Evolutionary conservation across 139 green algal genomes (phyloP).

Genomic region (Penium margaritaceum): DNA sequence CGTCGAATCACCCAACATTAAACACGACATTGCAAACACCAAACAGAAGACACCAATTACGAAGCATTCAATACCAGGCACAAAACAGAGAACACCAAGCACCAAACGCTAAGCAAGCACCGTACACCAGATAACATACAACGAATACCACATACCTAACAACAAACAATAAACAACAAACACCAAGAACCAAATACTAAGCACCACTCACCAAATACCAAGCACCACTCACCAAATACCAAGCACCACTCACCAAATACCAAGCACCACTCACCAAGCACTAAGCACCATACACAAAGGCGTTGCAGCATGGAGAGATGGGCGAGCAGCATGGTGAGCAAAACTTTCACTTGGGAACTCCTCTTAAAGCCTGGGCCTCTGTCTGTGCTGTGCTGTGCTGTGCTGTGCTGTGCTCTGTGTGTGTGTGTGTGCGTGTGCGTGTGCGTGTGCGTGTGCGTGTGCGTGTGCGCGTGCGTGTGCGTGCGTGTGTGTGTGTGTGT

Average conservation of each 20-base stretch:
- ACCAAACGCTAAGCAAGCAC: not conserved
- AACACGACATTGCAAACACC: not conserved
- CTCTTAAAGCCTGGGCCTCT: not conserved
- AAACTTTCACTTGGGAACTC: not conserved
- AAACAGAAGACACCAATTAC: not conserved
- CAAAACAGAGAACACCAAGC: no score
- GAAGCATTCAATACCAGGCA: no score
- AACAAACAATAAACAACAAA: no score
- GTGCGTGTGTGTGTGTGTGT: no score
- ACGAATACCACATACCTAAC: no score
- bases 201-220: no score
- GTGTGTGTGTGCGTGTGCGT: not conserved
- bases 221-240: no score
- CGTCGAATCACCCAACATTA: slow-evolving; percentile 6
- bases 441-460: slow-evolving; percentile 2
- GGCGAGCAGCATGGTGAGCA: no score
- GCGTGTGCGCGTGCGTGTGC: not conserved
- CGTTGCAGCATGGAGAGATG: not conserved
- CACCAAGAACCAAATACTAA: no score
- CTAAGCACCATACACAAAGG: no score
- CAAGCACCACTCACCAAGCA: no score
- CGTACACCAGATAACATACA: not conserved
- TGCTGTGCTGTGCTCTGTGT: not conserved
- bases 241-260: no score
- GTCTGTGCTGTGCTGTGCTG: not conserved